Evolutionary conservation across 1,284 basidiomycete species (phyloP), one percentile per base, ranked within the genome.

Genomic region (Tilletia indica): DNA sequence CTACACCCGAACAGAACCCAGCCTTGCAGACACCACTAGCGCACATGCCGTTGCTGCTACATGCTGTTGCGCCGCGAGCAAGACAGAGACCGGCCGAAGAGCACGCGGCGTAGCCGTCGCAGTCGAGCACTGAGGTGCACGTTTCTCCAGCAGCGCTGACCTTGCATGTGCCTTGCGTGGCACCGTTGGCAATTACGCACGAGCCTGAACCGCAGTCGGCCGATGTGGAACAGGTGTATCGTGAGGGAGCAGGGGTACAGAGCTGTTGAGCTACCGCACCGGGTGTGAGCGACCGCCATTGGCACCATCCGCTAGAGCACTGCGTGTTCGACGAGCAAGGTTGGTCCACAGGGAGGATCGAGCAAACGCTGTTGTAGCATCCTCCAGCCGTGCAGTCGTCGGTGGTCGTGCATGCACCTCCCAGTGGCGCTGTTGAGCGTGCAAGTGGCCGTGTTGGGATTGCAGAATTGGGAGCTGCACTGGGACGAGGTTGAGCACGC

Each of bases 401-500:
- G 8, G 49, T 19, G 21, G 49, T 54, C 49, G 49, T 54, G 49
- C 49, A 54, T 25, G 14, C 4, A 5, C 49, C 49, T 5, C 21
- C 49, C 19, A 54, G 49, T 16, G 49, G n/a, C 19, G 49, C 49
- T 54, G 49, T 19, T 54, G 49, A 54, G 49, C 49, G 49, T n/a
- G 49, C 49, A 54, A 16, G 49, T 54, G 21, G 14, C 21, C 49
- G 49, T n/a, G 6, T 54, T 4, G 49, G 49, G 49, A 19, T 54
- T 54, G 49, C 49, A 54, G 16, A 9, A 54, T 19, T 25, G 4
- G 19, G 6, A 6, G 8, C 8, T 4, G 49, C 49, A 54, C 49
- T 6, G 4, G 6, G 21, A 25, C 6, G 19, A 16, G 6, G 14
- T 25, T 19, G 49, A 6, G 49, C 49, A 54, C 6, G 49, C n/a